Evolutionary conservation across 2,329 filamentous ascomycete species (phyloP).

Genomic region (Zopfia rhizophila): DNA sequence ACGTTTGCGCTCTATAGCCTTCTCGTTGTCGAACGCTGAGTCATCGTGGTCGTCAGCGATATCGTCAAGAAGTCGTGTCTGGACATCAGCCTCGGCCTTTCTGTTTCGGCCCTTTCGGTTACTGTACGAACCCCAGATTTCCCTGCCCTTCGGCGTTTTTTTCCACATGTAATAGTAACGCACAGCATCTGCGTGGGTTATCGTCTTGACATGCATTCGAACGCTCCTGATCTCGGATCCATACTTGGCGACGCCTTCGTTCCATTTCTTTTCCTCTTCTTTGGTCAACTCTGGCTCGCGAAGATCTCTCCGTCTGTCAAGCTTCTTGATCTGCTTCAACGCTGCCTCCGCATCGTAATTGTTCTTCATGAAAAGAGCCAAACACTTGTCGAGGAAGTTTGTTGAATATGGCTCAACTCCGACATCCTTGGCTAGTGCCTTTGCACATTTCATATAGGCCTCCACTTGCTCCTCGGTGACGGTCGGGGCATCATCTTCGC

Average conservation of each 20-base stretch:
- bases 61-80: conserved; percentile 85
- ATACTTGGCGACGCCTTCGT: conserved; percentile 88
- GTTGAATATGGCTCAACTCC: conserved; percentile 81
- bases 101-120: conserved; percentile 92
- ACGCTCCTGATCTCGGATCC: conserved; percentile 89
- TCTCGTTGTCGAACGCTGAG: conserved; percentile 92
- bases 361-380: conserved; percentile 76
- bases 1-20: conserved; percentile 81
- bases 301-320: conserved; percentile 75
- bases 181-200: conserved; percentile 82
- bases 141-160: conserved; percentile 84
- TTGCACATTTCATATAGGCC: conserved; percentile 78
- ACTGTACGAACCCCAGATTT: conserved; percentile 90
- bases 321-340: conserved; percentile 73
- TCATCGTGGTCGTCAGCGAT: conserved; percentile 93
- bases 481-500: conserved; percentile 54
- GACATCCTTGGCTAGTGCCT: conserved; percentile 70
- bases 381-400: conserved; percentile 86
- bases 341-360: conserved; percentile 78
- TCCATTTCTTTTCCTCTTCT: conserved; percentile 87
- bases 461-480: conserved; percentile 71
- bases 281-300: conserved; percentile 85
- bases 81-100: conserved; percentile 69
- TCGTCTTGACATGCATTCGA: conserved; percentile 84
- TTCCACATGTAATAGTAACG: conserved; percentile 99